phyloP scores from a whole-genome alignment of 139 green algal genomes.

The Auxenochlorella pyrenoidosa region DNA sequence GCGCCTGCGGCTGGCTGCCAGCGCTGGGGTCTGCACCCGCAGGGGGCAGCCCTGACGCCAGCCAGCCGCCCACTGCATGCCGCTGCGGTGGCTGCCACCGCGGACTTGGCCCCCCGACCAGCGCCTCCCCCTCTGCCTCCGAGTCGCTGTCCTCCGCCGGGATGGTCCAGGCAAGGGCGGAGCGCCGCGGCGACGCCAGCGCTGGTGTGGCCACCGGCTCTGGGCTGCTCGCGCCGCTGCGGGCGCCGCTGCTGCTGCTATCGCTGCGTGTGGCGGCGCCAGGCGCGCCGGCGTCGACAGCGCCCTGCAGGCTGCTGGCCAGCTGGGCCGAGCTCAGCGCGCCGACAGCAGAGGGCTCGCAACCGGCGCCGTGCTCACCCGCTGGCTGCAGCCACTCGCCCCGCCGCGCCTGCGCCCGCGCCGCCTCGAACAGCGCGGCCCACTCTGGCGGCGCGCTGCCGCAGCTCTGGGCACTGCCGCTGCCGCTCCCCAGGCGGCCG shows the following conservation, averaged over 20 bases:
- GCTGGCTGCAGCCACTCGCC: slow-evolving; percentile 33
- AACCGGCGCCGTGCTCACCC: neutral
- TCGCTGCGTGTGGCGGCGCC: neutral
- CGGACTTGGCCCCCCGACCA: neutral
- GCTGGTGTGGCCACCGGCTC: neutral
- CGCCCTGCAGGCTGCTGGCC: no score
- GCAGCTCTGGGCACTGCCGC: neutral
- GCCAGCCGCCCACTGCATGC: neutral
- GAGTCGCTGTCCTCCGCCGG: slow-evolving; percentile 5
- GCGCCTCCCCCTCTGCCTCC: slow-evolving; percentile 6
- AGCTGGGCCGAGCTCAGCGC: neutral
- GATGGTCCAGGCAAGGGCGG: slow-evolving; percentile 15
- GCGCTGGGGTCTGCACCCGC: neutral
- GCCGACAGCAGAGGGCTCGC: neutral
- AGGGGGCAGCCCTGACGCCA: neutral
- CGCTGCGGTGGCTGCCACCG: neutral
- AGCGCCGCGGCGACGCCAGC: neutral
- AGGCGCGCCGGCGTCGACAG: no score
- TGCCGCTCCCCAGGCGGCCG: no score
- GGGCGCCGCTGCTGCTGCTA: neutral
- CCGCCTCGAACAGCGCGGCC: neutral
- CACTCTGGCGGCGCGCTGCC: neutral
- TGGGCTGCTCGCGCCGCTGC: neutral
- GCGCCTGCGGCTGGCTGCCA: neutral
- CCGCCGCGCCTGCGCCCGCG: neutral